These are phyloP conservation scores for Lentithecium fluviatile DNA, from an alignment of 495 filamentous ascomycete genomes.

Conservation along the genomic window DNA sequence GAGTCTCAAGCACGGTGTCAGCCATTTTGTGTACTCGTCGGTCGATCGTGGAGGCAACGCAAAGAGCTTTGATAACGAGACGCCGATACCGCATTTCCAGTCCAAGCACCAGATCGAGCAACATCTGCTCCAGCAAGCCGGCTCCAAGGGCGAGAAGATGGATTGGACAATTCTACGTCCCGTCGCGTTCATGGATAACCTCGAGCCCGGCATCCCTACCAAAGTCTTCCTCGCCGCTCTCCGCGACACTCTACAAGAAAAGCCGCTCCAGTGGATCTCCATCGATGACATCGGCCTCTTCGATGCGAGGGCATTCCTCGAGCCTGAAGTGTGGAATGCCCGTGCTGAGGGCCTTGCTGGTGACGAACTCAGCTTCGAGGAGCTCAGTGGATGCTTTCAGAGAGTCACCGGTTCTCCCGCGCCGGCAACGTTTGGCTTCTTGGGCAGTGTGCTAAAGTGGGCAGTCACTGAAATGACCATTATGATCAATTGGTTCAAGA, in stretches of 20 bases:
- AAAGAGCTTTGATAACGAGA: slow-evolving; percentile 54
- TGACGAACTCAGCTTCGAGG: slow-evolving; percentile 56
- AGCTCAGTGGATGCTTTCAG: slow-evolving; percentile 53
- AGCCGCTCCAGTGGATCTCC: slow-evolving; percentile 59
- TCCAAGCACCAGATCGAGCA: slow-evolving; percentile 65
- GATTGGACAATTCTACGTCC: slow-evolving; percentile 49
- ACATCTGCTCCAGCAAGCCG: slow-evolving; percentile 52
- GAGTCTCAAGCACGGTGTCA: slow-evolving; percentile 56
- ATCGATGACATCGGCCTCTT: slow-evolving; percentile 64
- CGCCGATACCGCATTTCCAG: slow-evolving; percentile 61
- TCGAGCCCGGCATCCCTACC: slow-evolving; percentile 56
- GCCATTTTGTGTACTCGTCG: slow-evolving; percentile 64
- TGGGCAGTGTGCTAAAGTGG: slow-evolving; percentile 44
- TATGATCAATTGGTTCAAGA: slow-evolving; percentile 67
- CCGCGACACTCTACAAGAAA: slow-evolving; percentile 47
- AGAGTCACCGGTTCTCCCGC: slow-evolving; percentile 50
- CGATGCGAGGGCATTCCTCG: slow-evolving; percentile 59
- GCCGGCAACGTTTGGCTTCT: slow-evolving; percentile 43
- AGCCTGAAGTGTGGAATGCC: slow-evolving; percentile 49
- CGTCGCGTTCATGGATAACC: slow-evolving; percentile 66
- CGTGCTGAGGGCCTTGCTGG: slow-evolving; percentile 56
- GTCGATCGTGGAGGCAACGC: slow-evolving; percentile 66
- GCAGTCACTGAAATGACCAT: slow-evolving; percentile 53
- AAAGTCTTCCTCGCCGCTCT: slow-evolving; percentile 59
- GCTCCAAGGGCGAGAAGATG: slow-evolving; percentile 48